Evolutionary conservation across 1,284 basidiomycete species (phyloP).

Genomic region (Trametes sp.): DNA sequence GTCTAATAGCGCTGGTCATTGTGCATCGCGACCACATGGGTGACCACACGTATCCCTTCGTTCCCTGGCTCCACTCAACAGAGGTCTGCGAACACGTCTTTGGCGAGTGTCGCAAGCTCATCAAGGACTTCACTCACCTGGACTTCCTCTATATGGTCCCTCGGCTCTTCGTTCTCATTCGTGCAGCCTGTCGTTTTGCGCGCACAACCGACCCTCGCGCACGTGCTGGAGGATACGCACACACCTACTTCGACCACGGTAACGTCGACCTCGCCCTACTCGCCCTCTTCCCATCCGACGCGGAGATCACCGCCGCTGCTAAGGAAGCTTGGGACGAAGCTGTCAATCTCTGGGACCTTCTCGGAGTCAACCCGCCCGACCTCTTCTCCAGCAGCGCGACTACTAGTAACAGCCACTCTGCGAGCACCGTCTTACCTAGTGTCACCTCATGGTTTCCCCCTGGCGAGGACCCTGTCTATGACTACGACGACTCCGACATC

Average conservation of each 20-base stretch:
- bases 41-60: background rate
- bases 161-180: slow-evolving; percentile 34
- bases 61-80: slow-evolving; percentile 46
- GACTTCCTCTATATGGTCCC: slow-evolving; percentile 46
- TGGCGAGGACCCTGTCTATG: background rate
- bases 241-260: slow-evolving; percentile 23
- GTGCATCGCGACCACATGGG: slow-evolving; percentile 45
- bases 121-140: slow-evolving; percentile 46
- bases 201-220: slow-evolving; percentile 16
- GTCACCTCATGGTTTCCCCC: slow-evolving; percentile 10
- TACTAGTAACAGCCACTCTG: background rate
- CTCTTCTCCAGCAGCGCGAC: background rate
- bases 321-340: slow-evolving; percentile 26
- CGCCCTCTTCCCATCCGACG: slow-evolving; percentile 15
- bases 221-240: slow-evolving; percentile 31
- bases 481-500: background rate
- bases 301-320: slow-evolving; percentile 11
- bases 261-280: slow-evolving; percentile 20
- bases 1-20: slow-evolving; percentile 41
- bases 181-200: background rate
- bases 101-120: slow-evolving; percentile 40
- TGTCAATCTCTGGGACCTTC: slow-evolving; percentile 9
- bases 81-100: slow-evolving; percentile 49
- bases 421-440: background rate
- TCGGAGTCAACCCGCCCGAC: slow-evolving; percentile 20